Percentiles rank a stretch among this genome's conserved stretches.
Conservation (phyloP, 139 green algal genomes). For the Tetradesmus obliquus region DNA sequence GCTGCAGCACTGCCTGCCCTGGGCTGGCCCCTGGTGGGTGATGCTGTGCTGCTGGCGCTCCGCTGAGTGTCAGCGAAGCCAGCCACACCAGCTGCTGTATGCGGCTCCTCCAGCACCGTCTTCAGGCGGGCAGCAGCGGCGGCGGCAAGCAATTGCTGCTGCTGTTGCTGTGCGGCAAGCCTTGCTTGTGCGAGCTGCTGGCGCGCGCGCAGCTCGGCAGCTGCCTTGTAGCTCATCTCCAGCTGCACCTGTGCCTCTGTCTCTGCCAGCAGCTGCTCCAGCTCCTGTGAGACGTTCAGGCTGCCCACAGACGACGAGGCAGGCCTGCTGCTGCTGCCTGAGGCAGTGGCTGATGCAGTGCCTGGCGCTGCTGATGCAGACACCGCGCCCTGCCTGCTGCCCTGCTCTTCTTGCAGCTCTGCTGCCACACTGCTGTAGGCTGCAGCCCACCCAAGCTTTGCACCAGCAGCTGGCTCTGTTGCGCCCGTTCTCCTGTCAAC, state of each 20-base stretch:
- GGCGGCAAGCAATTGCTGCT: background rate
- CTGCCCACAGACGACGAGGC: background rate
- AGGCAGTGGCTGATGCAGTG: background rate
- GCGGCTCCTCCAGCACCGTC: background rate
- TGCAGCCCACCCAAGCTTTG: background rate
- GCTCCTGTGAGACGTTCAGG: conserved; percentile 10
- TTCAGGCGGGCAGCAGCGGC: background rate
- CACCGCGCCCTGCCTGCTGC: background rate
- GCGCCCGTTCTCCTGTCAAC: background rate
- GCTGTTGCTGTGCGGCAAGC: background rate
- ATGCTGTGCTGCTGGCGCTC: background rate
- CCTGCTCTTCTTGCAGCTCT: background rate
- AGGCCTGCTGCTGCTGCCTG: conserved; percentile 10
- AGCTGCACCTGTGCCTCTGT: conserved; percentile 30
- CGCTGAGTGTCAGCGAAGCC: background rate
- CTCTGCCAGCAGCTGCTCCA: conserved; percentile 39
- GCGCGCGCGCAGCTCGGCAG: conserved; percentile 1
- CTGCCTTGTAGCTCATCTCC: conserved; percentile 13
- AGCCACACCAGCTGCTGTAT: background rate
- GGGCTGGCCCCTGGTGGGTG: background rate
- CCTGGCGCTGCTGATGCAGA: background rate
- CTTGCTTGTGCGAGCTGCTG: background rate
- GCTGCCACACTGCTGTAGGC: background rate
- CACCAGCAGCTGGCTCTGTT: background rate
- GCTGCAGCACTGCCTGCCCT: background rate